Percentiles rank a stretch among this genome's conserved stretches.
Conservation (phyloP, 2,329 filamentous ascomycete species). For the Dryadomyces quercivorus region DNA sequence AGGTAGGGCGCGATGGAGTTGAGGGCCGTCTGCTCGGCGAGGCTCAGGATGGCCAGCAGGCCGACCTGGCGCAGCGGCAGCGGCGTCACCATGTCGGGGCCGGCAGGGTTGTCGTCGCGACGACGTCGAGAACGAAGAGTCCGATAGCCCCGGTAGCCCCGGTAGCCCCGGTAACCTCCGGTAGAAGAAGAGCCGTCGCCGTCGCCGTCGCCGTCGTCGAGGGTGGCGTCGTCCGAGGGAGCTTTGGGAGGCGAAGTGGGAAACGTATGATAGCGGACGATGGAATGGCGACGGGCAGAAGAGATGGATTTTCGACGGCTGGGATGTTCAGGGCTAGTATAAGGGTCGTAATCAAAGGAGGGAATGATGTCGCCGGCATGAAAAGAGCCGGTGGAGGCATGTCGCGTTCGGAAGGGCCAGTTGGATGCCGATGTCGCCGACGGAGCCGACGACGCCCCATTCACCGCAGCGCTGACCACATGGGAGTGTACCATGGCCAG, state of each 20-base stretch:
- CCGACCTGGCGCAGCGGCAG: constrained; percentile 73
- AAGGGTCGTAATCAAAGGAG: constrained; percentile 14
- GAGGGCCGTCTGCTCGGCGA: constrained; percentile 90
- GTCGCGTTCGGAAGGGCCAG: constrained; percentile 11
- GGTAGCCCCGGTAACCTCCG: too few species aligned
- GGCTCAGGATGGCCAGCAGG: constrained; percentile 74
- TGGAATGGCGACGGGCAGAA: constrained; percentile 29
- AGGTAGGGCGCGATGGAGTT: constrained; percentile 96
- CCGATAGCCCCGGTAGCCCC: too few species aligned
- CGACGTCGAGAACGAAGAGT: too few species aligned
- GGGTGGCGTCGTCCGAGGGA: constrained; percentile 1
- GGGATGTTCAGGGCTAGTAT: constrained; percentile 7
- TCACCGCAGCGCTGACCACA: constrained; percentile 9
- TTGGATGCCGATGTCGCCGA: not conserved
- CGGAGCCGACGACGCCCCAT: not conserved
- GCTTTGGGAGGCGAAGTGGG: constrained; percentile 36
- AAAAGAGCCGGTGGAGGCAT: constrained; percentile 31
- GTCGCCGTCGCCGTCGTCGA: constrained; percentile 11
- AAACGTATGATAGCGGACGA: constrained; percentile 68
- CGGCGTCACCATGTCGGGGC: constrained; percentile 45
- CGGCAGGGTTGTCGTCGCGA: too few species aligned
- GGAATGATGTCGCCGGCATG: constrained; percentile 40
- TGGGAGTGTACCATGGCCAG: constrained; percentile 12
- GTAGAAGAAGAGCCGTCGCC: constrained; percentile 1
- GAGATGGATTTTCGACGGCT: constrained; percentile 31